Conservation (phyloP, 2,329 filamentous ascomycete species). For the Fusarium buharicum region DNA sequence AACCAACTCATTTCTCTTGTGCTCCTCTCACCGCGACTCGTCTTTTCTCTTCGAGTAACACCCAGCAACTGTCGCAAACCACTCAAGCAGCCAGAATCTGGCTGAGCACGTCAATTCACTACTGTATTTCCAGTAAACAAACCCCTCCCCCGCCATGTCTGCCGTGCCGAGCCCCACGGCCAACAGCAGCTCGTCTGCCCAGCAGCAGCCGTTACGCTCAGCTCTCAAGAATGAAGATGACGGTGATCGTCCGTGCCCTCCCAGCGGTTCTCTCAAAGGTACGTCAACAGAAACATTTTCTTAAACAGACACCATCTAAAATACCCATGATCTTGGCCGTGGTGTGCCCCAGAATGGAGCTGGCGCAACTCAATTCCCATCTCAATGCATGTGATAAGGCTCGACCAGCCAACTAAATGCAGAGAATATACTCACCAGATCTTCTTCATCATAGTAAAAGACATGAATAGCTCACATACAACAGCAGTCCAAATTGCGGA, state of each 20-base stretch:
- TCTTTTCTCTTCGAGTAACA: conserved; percentile 11
- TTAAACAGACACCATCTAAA: background rate
- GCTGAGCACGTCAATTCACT: background rate
- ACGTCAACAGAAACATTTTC: conserved; percentile 39
- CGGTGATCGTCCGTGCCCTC: conserved; percentile 50
- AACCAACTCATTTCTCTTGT: conserved; percentile 22
- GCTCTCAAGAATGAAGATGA: conserved; percentile 59
- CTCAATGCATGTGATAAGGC: conserved; percentile 10
- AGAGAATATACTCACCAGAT: background rate
- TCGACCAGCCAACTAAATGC: background rate
- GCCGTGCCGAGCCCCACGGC: conserved; percentile 39
- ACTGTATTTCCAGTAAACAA: background rate
- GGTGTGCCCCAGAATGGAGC: background rate
- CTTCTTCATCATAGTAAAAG: background rate
- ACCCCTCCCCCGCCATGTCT: conserved; percentile 42
- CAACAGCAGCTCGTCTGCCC: conserved; percentile 33
- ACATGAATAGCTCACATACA: conserved; percentile 38
- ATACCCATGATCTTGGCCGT: background rate
- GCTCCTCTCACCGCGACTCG: conserved; percentile 23
- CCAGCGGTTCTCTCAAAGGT: conserved; percentile 58
- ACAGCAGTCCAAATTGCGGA: conserved; percentile 69
- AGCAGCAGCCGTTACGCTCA: conserved; percentile 52
- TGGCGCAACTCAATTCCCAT: conserved; percentile 16
- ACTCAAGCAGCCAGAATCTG: too few relatives aligned
- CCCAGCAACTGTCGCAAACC: background rate